These are phyloP conservation scores for Nadsonia starkeyi-henricii DNA, from an alignment of 1,139 yeast genomes.

Conservation along the genomic window DNA sequence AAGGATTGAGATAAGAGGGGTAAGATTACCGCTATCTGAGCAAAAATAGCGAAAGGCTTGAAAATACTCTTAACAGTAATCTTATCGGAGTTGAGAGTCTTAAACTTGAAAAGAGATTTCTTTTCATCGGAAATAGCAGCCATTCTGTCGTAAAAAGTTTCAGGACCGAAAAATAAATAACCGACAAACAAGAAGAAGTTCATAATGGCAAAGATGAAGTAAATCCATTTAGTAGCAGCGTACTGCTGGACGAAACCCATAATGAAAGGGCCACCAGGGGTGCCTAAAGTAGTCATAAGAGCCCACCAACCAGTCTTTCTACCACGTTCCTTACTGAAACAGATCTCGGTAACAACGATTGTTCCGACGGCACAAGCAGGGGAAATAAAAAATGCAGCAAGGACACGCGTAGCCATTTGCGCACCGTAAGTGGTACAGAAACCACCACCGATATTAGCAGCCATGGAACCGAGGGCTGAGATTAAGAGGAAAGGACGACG, in stretches of 20 bases:
- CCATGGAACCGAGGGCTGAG: constrained; percentile 7
- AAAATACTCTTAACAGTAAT: constrained; percentile 4
- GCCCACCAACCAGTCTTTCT: constrained; percentile 14
- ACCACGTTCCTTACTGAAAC: constrained; percentile 12
- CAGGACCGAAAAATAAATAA: constrained; percentile 8
- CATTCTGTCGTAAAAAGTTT: constrained; percentile 11
- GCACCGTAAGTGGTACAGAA: constrained; percentile 12
- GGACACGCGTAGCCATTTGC: constrained; percentile 12
- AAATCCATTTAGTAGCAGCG: constrained; percentile 10
- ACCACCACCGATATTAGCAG: constrained; percentile 12
- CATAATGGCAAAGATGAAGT: constrained; percentile 9
- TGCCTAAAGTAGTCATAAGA: constrained; percentile 11
- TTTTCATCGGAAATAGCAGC: constrained; percentile 1
- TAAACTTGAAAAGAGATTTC: background rate
- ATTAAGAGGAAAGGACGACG: constrained; percentile 10
- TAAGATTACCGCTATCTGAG: constrained; percentile 7
- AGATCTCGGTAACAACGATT: constrained; percentile 12
- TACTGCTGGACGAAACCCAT: constrained; percentile 13
- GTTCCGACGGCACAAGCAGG: constrained; percentile 12
- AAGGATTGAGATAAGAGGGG: constrained; percentile 17
- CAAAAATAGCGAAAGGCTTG: constrained; percentile 4
- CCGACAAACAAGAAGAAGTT: constrained; percentile 7
- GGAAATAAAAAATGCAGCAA: constrained; percentile 10
- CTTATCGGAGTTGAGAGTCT: background rate
- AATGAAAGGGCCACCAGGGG: constrained; percentile 13